Base-by-base conservation (phyloP, 2,329 filamentous ascomycete genomes). In the Diplodia sapinea region DNA sequence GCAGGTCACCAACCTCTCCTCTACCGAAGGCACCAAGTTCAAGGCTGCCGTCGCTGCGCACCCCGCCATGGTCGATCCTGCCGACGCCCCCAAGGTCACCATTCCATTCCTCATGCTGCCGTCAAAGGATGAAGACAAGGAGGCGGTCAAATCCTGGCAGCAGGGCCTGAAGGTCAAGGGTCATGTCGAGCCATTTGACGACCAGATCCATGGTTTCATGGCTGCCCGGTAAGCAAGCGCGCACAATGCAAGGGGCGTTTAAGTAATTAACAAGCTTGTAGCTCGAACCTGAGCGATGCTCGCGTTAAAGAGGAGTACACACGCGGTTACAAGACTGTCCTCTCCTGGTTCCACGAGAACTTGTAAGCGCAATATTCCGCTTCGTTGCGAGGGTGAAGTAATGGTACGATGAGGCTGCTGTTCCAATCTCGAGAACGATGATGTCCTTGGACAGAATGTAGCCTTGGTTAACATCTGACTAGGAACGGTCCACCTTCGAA, bases 11-110 rank as follows among this genome's bases (percentile, higher is more conserved):
- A 84, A 84, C 67, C 78, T 88, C 38, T 79, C 82, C n/a, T 82
- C 83, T 4, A 80, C 82, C 65, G 72, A 82, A 67, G 82, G 81
- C 52, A 85, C 84, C 26, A 75, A 76, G 15, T 88, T 88, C 81
- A 87, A 86, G 77, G 85, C 82, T 17, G 86, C 83, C 3, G 86
- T 82, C 11, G 80, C 85, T 31, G 82, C 79, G 70, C 86, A 88
- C 74, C 87, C 87, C 6, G 86, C 86, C 33, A 87, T 88, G 86
- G 81, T 88, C 13, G 86, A 87, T 62, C 82, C 82, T 15, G 81
- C 84, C 33, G 87, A 88, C 70, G 87, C 86, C 2, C 80, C 82
- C 57, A 81, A 80, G 5, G 80, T 88, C 47, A 83, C 81, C 4
- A 85, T 88, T 49, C 87, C 87, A 1, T 85, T 85, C 75, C 81